Percentiles rank a stretch among this genome's conserved stretches.
Evolutionary conservation across 1,139 yeast genomes (phyloP).

Genomic region (Diutina sp.): DNA sequence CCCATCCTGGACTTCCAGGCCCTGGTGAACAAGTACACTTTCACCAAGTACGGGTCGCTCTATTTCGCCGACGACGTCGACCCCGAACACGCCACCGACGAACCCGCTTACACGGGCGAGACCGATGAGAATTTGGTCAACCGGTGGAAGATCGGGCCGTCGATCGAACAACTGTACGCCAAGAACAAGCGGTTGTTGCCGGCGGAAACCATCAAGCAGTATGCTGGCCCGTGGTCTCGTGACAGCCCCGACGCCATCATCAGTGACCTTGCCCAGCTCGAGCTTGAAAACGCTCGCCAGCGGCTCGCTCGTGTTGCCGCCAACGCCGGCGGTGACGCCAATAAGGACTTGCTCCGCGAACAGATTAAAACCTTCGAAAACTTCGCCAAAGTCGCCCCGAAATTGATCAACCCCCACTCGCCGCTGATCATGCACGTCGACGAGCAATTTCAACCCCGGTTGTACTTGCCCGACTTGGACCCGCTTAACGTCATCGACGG

Average conservation of each 20-base stretch:
- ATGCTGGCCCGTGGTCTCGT: constrained; percentile 67
- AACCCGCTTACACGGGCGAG: constrained; percentile 55
- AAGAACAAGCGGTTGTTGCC: constrained; percentile 44
- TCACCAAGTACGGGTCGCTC: constrained; percentile 69
- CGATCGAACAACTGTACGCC: constrained; percentile 68
- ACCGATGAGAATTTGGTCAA: constrained; percentile 36
- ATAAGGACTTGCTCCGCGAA: constrained; percentile 25
- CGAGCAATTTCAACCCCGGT: constrained; percentile 59
- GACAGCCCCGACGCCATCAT: constrained; percentile 48
- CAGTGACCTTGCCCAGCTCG: constrained; percentile 50
- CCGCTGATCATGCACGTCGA: constrained; percentile 43
- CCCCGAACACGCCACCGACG: constrained; percentile 21
- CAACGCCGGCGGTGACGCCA: constrained; percentile 39
- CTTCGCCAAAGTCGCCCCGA: constrained; percentile 39
- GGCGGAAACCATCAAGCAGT: constrained; percentile 29
- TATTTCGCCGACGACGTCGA: constrained; percentile 56
- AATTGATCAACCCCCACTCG: constrained; percentile 38
- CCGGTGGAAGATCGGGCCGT: constrained; percentile 90
- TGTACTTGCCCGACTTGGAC: constrained; percentile 74
- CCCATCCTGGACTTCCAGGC: constrained; percentile 53
- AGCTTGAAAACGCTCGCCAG: constrained; percentile 47
- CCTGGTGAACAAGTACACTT: constrained; percentile 36
- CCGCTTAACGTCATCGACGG: constrained; percentile 65
- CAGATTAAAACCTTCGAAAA: constrained; percentile 49
- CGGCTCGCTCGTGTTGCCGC: constrained; percentile 32